A percentile compares a stretch with the other conserved stretches of the same genome.
Conservation (phyloP, 2,329 filamentous ascomycete genomes). For the Fusarium ramigenum region DNA sequence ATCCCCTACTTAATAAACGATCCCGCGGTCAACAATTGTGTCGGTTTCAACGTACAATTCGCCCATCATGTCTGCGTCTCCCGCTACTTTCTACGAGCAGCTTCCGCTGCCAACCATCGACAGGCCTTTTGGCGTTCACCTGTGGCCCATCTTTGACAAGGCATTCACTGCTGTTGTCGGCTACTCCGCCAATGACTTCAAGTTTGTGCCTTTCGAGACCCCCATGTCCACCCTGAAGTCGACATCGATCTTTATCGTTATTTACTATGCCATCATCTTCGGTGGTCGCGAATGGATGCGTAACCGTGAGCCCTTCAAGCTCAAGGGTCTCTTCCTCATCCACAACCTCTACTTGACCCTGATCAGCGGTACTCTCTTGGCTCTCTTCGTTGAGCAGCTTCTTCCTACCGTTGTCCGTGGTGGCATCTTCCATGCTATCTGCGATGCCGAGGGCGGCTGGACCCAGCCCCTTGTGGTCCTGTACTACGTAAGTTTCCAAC, state of each 20-base stretch:
- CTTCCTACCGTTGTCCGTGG: conserved; percentile 81
- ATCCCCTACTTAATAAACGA: conserved; percentile 26
- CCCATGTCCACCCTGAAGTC: conserved; percentile 90
- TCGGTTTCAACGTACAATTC: conserved; percentile 19
- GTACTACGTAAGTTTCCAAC: conserved; percentile 81
- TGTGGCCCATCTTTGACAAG: conserved; percentile 96
- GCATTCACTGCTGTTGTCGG: conserved; percentile 79
- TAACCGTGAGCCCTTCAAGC: conserved; percentile 82
- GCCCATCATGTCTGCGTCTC: conserved; percentile 50
- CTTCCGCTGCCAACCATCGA: conserved; percentile 83
- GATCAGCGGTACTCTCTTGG: conserved; percentile 83
- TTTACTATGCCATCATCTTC: conserved; percentile 95
- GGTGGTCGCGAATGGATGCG: conserved; percentile 94
- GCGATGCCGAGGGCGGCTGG: conserved; percentile 83
- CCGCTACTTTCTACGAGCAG: conserved; percentile 62
- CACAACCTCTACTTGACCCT: conserved; percentile 95
- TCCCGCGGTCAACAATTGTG: conserved; percentile 8
- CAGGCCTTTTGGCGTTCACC: conserved; percentile 86
- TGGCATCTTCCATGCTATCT: conserved; percentile 91
- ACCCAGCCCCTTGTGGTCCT: conserved; percentile 91
- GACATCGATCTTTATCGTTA: conserved; percentile 80
- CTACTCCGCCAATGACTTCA: conserved; percentile 87
- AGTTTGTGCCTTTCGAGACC: conserved; percentile 82
- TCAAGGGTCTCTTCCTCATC: conserved; percentile 89
- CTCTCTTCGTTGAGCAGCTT: conserved; percentile 90